Base-by-base conservation (phyloP, 164 flowering plant species). In the Stephania yunnanensis region DNA sequence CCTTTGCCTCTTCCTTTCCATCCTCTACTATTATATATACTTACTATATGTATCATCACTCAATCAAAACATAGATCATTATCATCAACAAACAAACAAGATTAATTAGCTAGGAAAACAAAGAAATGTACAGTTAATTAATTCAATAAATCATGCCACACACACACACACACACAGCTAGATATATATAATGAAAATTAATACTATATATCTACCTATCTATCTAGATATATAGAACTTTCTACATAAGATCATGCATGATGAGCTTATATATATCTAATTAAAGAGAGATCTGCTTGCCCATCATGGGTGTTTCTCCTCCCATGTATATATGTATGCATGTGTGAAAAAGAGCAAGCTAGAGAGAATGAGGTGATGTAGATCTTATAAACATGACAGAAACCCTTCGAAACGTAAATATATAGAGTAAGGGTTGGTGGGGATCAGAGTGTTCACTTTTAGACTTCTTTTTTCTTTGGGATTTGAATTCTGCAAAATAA, bases 21-120 rank as follows among this genome's bases (percentile, higher is more conserved):
- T 45, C 53, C 15, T 30, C 44, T 67, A 66, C 74, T 3, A 46
- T 25, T 52, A 20, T 30, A 20, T 30, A 48, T 67, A 52, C 75
- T 73, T 71, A 63, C 78, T 53, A 78, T 53, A 74, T 74, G 71
- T 5, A 20, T 30, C 44, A 48, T 19, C 4, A 36, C 55, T 50
- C 53, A 48, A 50, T 72, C 4, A 36, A 36, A 36, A 36, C 42
- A 36, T 36, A 25, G 42, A 36, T 36, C 74, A 72, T n/a, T n/a
- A n/a, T 58, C 68, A 61, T 31, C 30, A 70, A 55, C 71, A 69
- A 13, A 69, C 13, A 19, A 61, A 61, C 66, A 50, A 50, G 55
- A 8, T 50, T 50, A 50, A 50, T 9, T 2, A 48, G 3, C 6
- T 25, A 50, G 55, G 55, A 9, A 15, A 9, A 8, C 53, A 50